These are phyloP conservation scores for Teratosphaeria nubilosa DNA, from an alignment of 2,329 filamentous ascomycete genomes.

Conservation along the genomic window DNA sequence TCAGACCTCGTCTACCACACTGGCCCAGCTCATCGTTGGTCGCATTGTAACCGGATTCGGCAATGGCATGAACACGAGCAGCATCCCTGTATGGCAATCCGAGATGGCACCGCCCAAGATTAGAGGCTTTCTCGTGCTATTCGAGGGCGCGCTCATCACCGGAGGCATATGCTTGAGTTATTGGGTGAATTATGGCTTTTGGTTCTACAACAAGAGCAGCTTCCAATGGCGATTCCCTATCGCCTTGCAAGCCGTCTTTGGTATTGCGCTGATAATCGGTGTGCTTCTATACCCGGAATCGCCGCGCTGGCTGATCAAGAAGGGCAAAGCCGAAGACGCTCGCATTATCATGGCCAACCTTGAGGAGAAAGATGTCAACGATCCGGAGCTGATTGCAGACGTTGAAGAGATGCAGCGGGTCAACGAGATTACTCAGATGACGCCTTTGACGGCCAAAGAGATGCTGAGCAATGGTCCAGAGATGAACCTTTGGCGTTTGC, in stretches of 20 bases:
- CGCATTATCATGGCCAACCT: constrained; percentile 1
- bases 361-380: neutral
- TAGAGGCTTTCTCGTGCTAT: constrained; percentile 41
- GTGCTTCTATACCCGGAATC: constrained; percentile 44
- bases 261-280: constrained; percentile 37
- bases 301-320: constrained; percentile 45
- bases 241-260: constrained; percentile 31
- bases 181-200: constrained; percentile 31
- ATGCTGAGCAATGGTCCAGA: constrained; percentile 1
- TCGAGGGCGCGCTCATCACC: constrained; percentile 41
- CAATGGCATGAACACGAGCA: constrained; percentile 41
- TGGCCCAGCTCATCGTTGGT: constrained; percentile 37
- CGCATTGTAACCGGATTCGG: constrained; percentile 41
- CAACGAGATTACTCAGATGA: constrained; percentile 41
- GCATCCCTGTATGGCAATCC: constrained; percentile 40
- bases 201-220: constrained; percentile 25
- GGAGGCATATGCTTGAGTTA: constrained; percentile 39
- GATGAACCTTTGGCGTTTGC: neutral
- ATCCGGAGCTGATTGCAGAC: constrained; percentile 14
- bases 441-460: constrained; percentile 41
- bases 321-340: constrained; percentile 42
- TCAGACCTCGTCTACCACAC: neutral
- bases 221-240: constrained; percentile 37
- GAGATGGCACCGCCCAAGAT: constrained; percentile 41
- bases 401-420: constrained; percentile 34